Evolutionary conservation across 148 eudicot genomes (phyloP), one percentile per base, ranked within the genome.

Genomic region (Nyssa sinensis): DNA sequence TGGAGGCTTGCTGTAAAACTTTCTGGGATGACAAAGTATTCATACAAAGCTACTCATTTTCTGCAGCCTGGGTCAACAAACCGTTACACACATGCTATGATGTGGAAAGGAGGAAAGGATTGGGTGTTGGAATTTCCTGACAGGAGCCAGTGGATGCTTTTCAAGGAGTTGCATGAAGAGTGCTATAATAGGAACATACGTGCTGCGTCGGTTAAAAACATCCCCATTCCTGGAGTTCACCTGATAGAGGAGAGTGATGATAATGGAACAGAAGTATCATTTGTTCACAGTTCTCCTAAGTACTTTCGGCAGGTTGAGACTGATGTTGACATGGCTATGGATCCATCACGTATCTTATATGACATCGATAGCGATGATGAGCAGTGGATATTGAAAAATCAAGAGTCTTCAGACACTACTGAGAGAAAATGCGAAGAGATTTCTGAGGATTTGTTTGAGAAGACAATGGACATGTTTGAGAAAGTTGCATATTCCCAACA

Each of bases 291-390:
- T 76, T 79, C 88, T 29, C 67, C 81, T 35, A 83, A 78, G 75
- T 95, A 95, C 81, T 71, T 87, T 66, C 82, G 80, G 19, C 99
- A 95, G 83, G 70, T 87, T 70, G 89, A 90, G 74, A 85, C 77
- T 72, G 99, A 95, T 86, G 80, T 84, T 39, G 97, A 93, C 62
- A 85, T 92, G 86, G 97, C 93, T 51, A 80, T 91, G 93, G 84
- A 95, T 84, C 91, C 90, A 28, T 81, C 86, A 17, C 87, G 60
- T 79, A 77, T 89, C 49, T 67, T 93, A 62, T 93, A 95, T 85
- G 99, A 95, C 87, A 93, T 95, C 94, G 99, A 95, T 84, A 92
- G 99, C 73, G 99, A 95, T 57, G 99, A 95, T 80, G 99, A 95
- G 81, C 82, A 59, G 63, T 95, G 94, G 97, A 69, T 92, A 77